A percentile compares a stretch with the other conserved stretches of the same genome.
These are phyloP conservation scores for Pythium diclinum DNA, from an alignment of 352 stramenopile genomes.

Conservation along the genomic window DNA sequence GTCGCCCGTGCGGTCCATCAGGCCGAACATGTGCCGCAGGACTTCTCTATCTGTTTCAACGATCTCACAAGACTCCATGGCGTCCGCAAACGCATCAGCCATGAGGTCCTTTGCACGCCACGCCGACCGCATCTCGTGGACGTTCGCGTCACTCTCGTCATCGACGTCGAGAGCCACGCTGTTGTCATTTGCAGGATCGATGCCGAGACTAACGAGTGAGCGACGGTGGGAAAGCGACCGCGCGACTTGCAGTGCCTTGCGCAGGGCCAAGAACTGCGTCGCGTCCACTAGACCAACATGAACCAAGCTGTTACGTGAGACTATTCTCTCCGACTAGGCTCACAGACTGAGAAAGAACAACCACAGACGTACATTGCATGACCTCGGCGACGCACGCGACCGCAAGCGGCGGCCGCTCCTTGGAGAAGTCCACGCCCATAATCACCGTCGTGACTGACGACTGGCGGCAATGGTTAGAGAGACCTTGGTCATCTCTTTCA, in stretches of 20 bases:
- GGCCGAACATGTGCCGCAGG: constrained; percentile 52
- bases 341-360: not conserved
- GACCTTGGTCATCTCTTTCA: no score
- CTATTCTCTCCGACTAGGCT: no score
- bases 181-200: not conserved
- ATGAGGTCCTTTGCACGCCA: constrained; percentile 37
- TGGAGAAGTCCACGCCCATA: constrained; percentile 37
- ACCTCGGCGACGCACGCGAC: constrained; percentile 53
- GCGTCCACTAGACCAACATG: constrained; percentile 8
- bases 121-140: constrained; percentile 14
- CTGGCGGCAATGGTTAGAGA: no score
- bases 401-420: constrained; percentile 34
- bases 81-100: constrained; percentile 33
- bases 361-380: constrained; percentile 40
- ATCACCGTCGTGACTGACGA: not conserved
- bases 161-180: constrained; percentile 3
- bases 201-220: not conserved
- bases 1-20: constrained; percentile 60
- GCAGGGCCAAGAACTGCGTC: constrained; percentile 6
- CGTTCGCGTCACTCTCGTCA: constrained; percentile 8
- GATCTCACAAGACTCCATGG: constrained; percentile 45
- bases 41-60: constrained; percentile 43
- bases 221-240: not conserved
- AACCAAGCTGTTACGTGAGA: no score
- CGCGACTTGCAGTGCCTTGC: not conserved